phyloP scores from a whole-genome alignment of 139 green algal genomes.

The Haematococcus lacustris region DNA sequence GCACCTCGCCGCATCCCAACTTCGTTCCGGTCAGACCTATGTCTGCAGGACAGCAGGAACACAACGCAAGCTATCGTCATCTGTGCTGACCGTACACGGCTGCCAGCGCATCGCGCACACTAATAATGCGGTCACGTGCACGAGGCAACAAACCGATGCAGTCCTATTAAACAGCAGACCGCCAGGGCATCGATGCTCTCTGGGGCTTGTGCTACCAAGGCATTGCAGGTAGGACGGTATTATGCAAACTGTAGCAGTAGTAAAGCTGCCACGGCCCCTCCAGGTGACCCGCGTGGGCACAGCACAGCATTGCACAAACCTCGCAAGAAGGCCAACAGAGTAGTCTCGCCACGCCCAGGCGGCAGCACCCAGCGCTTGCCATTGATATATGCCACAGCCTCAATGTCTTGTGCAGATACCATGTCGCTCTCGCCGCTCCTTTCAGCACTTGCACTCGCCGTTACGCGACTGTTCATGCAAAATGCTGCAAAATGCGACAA shows the following conservation, averaged over 20 bases:
- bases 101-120: not conserved
- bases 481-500: no score
- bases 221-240: no score
- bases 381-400: conserved; percentile 73
- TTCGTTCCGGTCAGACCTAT: conserved; percentile 82
- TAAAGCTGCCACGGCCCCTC: not conserved
- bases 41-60: conserved; percentile 36
- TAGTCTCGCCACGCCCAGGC: conserved; percentile 57
- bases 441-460: no score
- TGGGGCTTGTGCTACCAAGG: not conserved
- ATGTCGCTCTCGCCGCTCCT: no score
- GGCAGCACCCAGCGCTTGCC: conserved; percentile 69
- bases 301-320: conserved; percentile 47
- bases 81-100: not conserved
- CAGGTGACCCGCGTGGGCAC: not conserved
- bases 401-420: no score
- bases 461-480: no score
- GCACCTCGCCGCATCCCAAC: conserved; percentile 84
- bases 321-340: conserved; percentile 77
- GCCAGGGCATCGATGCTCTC: not conserved
- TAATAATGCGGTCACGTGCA: not conserved
- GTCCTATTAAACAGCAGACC: not conserved
- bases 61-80: not conserved
- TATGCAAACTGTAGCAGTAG: no score
- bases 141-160: not conserved